Base-by-base conservation (phyloP, 2,329 filamentous ascomycete genomes). In the Monosporascus sp. region DNA sequence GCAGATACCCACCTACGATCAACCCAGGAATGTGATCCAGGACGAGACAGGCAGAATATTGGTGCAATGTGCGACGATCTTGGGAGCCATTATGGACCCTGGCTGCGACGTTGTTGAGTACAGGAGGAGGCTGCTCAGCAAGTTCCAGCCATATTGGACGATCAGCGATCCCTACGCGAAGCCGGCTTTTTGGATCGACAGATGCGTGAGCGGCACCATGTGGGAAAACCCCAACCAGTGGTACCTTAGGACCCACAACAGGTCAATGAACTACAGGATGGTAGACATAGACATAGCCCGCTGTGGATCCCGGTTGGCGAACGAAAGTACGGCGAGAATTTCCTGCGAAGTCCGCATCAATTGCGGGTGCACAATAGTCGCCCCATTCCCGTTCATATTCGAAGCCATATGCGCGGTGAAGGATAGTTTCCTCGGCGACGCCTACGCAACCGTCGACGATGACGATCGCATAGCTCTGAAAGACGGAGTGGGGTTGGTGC, bases 401-500 rank as follows among this genome's bases (percentile, higher is more conserved):
- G 57, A 59, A 50, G 62, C 58, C 17, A 44, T 65, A 1, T 55
- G 52, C 2, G 49, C 60, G 2, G 55, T 62, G 14, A 17, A 59
- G 11, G 58, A 57, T 4, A 56, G 56, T 48, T 58, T 54, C 7
- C 56, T 65, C n/a, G 61, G 62, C 37, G 47, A 48, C 31, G 39
- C 38, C 2, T 38, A 38, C 2, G 55, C 38, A 11, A 20, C 17
- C n/a, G 20, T 56, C 37, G 60, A 60, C 47, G 8, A 35, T 2
- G 58, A 63, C 37, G 53, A 51, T 39, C 43, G 63, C 5, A 63
- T 65, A 35, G 47, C 46, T 2, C 48, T 63, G 27, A 54, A 54
- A 15, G 63, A 65, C 37, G 62, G 62, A 5, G 44, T 65, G 1
- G 62, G 62, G 3, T 47, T 65, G 11, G 57, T 63, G 14, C 62